phyloP scores from a whole-genome alignment of 495 filamentous ascomycete species.

The Neurospora pannonica region DNA sequence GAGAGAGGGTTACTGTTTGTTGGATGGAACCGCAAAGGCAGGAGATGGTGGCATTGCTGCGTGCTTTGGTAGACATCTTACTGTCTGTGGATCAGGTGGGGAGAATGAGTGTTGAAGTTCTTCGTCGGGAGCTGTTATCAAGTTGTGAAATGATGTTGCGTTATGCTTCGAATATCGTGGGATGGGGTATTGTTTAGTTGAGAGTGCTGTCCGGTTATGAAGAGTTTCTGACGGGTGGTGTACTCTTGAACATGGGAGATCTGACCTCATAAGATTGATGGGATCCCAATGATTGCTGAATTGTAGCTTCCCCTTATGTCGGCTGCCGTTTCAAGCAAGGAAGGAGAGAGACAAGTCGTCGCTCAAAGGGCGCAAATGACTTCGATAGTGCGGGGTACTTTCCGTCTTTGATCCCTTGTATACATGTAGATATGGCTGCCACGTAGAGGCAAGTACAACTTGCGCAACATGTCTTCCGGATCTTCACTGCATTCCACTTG shows the following conservation, averaged over 20 bases:
- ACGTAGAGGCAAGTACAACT: not conserved
- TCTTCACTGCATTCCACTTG: not conserved
- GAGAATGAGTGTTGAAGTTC: not conserved
- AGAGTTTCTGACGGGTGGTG: not conserved
- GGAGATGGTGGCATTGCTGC: slow-evolving; percentile 23
- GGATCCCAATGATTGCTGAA: not conserved
- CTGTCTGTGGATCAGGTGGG: not conserved
- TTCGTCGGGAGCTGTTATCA: not conserved
- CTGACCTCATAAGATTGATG: not conserved
- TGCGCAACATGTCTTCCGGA: not conserved
- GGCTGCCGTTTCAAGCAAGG: not conserved
- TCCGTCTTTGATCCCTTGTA: not conserved
- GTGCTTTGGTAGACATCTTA: not conserved
- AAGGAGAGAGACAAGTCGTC: not conserved
- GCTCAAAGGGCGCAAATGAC: not conserved
- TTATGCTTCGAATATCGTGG: not conserved
- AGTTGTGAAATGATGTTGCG: not conserved
- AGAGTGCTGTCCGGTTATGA: not conserved
- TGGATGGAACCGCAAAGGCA: slow-evolving; percentile 48
- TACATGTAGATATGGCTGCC: not conserved
- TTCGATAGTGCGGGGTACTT: not conserved
- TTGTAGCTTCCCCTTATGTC: not conserved
- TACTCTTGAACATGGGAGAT: not conserved
- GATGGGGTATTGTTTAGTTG: not conserved
- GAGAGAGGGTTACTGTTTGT: slow-evolving; percentile 15